Evolutionary conservation across 1,139 yeast species (phyloP).

Genomic region (Magnusiomyces suaveolens): DNA sequence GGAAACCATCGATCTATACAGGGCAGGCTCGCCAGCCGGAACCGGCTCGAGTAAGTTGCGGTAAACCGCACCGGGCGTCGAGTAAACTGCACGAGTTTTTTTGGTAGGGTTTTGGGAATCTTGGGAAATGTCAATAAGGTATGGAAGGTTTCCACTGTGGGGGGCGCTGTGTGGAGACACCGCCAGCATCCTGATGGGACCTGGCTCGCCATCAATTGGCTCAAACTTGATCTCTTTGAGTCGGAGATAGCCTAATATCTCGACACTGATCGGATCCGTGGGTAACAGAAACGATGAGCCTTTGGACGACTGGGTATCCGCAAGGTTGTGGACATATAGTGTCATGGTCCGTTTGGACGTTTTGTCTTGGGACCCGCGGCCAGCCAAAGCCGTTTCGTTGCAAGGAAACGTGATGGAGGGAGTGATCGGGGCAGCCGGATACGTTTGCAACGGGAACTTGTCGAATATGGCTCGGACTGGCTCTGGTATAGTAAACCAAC

Average conservation of each 20-base stretch:
- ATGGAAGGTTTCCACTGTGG: slow-evolving; percentile 19
- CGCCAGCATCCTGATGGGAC: not conserved
- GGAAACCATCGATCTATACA: slow-evolving; percentile 23
- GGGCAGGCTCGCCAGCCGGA: slow-evolving; percentile 9
- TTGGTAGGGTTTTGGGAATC: slow-evolving; percentile 7
- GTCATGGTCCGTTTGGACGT: not conserved
- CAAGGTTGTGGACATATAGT: slow-evolving; percentile 23
- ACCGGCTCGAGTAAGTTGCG: slow-evolving; percentile 7
- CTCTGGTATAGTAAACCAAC: slow-evolving; percentile 35
- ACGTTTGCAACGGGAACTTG: slow-evolving; percentile 39
- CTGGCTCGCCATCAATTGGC: slow-evolving; percentile 1
- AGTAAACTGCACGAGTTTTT: slow-evolving; percentile 8
- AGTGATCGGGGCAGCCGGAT: slow-evolving; percentile 28
- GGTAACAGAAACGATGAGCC: slow-evolving; percentile 12
- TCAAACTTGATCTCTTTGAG: slow-evolving; percentile 10
- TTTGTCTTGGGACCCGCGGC: not conserved
- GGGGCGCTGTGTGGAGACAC: slow-evolving; percentile 18
- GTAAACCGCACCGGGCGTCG: slow-evolving; percentile 8
- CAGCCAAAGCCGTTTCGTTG: slow-evolving; percentile 8
- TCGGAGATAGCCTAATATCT: slow-evolving; percentile 20
- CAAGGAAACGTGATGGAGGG: slow-evolving; percentile 2
- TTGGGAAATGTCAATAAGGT: slow-evolving; percentile 11
- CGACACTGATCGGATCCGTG: slow-evolving; percentile 28
- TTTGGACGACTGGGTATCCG: slow-evolving; percentile 16
- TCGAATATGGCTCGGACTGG: slow-evolving; percentile 40